Evolutionary conservation across 208 protist genomes (phyloP).

Genomic region (Acanthamoeba castellanii): DNA sequence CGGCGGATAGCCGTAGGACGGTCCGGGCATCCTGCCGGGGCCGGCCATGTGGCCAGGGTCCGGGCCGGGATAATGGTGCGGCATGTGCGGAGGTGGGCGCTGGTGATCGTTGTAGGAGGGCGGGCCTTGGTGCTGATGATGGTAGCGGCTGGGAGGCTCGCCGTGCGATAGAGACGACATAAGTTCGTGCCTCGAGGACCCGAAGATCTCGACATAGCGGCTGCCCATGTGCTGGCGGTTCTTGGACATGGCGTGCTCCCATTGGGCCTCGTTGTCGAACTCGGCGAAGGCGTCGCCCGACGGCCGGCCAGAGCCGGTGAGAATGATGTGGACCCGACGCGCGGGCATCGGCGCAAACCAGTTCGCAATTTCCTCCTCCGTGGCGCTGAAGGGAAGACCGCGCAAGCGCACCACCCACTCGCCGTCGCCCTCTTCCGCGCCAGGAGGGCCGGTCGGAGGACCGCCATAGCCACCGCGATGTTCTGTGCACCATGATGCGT

Average conservation of each 20-base stretch:
- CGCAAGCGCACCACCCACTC: constrained; percentile 48
- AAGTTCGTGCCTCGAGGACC: constrained; percentile 19
- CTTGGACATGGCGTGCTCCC: constrained; percentile 52
- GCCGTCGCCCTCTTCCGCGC: background rate
- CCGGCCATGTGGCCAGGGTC: background rate
- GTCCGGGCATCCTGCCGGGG: background rate
- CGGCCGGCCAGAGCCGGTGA: background rate
- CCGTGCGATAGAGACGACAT: background rate
- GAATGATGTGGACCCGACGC: background rate
- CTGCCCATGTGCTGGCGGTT: constrained; percentile 58
- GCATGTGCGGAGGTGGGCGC: constrained; percentile 4
- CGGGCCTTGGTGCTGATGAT: background rate
- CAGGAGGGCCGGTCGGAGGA: background rate
- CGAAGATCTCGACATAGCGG: constrained; percentile 56
- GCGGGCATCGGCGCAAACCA: constrained; percentile 62
- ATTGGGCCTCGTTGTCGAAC: constrained; percentile 6
- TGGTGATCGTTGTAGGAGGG: background rate
- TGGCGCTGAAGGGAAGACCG: constrained; percentile 52
- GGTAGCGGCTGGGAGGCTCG: constrained; percentile 1
- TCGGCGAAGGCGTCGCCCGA: constrained; percentile 60
- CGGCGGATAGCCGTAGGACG: constrained; percentile 9
- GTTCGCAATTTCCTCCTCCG: constrained; percentile 28
- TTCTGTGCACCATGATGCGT: too few species aligned
- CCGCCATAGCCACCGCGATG: background rate
- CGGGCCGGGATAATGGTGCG: background rate